phyloP scores from a whole-genome alignment of 306 rosid species.

The Fagus sylvatica region DNA sequence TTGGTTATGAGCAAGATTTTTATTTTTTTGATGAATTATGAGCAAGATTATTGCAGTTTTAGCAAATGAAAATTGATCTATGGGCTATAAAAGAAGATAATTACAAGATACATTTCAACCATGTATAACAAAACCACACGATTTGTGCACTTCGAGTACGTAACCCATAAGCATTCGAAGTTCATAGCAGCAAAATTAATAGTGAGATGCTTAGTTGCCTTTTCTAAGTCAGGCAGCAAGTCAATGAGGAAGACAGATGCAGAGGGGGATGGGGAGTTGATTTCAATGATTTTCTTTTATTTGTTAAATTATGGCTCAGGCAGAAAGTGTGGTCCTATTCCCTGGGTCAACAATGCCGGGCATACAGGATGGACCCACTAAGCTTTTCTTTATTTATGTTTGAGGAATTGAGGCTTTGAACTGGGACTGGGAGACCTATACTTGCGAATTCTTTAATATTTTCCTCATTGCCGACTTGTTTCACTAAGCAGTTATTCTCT shows the following conservation, averaged over 20 bases:
- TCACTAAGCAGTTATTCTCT: no score
- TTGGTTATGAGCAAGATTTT: no score
- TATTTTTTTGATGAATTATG: no score
- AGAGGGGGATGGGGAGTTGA: not conserved
- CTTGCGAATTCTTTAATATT: no score
- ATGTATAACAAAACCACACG: not conserved
- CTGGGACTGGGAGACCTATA: no score
- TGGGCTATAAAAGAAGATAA: no score
- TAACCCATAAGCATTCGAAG: not conserved
- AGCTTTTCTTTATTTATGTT: not conserved
- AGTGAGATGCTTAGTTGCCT: not conserved
- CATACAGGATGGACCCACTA: slow-evolving; percentile 15
- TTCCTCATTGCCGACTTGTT: no score
- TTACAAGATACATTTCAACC: not conserved
- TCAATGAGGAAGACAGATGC: slow-evolving; percentile 4
- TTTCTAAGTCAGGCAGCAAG: not conserved
- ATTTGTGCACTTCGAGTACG: not conserved
- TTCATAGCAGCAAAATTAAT: not conserved
- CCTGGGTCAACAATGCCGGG: slow-evolving; percentile 44
- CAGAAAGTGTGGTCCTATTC: not conserved
- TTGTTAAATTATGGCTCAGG: not conserved
- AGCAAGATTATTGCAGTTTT: not conserved
- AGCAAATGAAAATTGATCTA: not conserved
- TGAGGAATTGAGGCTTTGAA: no score
- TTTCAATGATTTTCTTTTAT: not conserved